Base-by-base conservation (phyloP, 1,139 yeast species). In the Lodderomyces orthopsilosis region DNA sequence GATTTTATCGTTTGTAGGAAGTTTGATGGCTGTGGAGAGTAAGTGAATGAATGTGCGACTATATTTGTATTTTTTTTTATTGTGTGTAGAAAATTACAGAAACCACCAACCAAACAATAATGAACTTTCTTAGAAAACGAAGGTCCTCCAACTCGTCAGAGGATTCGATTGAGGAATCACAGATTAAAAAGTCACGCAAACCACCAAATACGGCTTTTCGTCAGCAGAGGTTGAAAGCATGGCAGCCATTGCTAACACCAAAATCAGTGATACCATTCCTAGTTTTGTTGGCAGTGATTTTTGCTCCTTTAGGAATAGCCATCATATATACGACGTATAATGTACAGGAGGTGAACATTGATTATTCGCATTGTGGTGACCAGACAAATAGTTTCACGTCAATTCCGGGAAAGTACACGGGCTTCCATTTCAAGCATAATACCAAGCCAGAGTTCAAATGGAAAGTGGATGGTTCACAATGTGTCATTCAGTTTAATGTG, bases 1-100 rank as follows among this genome's bases (percentile, higher is more conserved):
- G 70, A 86, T 93, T 45, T 79, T 91, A 62, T 90, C 98, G 1
- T 93, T 93, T 63, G 89, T 93, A 47, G 98, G 97, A 46, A 87
- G 96, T 47, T 80, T 93, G 66, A 93, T 93, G 98, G 66, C 69
- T 26, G 68, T 72, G 42, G 63, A 59, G 42, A 58, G 37, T 9
- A 27, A 37, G 35, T 37, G 28, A 15, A 14, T 7, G n/a, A 6
- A 19, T 21, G 24, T 12, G 36, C 36, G 23, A 33, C n/a, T 22
- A 7, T 22, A 10, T 37, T 7, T 18, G 27, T 14, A 7, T 19
- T 19, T 37, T 27, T 37, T 24, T 12, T 15, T 24, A 22, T 10
- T 4, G 24, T 6, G 18, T 12, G 15, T 9, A 33, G 4, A 9
- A 33, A 33, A 4, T 18, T 12, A 6, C 7, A 8, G 4, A 12